These are phyloP conservation scores for Cadophora luteo-olivacea DNA, from an alignment of 2,329 filamentous ascomycete species.

Conservation along the genomic window DNA sequence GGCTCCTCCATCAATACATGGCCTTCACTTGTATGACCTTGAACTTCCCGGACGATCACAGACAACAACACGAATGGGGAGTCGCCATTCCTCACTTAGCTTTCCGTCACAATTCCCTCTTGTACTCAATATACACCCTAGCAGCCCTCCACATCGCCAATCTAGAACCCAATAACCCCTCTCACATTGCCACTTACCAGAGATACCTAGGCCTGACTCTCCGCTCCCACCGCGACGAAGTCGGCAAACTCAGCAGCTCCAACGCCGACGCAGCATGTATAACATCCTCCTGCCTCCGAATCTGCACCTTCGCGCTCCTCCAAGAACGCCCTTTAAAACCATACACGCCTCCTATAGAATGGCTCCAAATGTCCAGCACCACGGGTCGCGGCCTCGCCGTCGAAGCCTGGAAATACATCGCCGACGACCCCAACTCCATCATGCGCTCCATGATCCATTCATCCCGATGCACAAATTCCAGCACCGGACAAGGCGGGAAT, in stretches of 20 bases:
- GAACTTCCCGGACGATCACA: constrained; percentile 15
- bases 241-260: constrained; percentile 21
- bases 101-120: constrained; percentile 31
- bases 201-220: constrained; percentile 33
- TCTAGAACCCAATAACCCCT: constrained; percentile 22
- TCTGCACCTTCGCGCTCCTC: constrained; percentile 32
- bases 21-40: constrained; percentile 29
- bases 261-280: constrained; percentile 36
- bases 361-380: constrained; percentile 30
- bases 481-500: background rate
- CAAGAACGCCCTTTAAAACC: constrained; percentile 27
- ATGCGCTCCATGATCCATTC: constrained; percentile 26
- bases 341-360: constrained; percentile 33
- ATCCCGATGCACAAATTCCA: constrained; percentile 20
- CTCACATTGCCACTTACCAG: constrained; percentile 26
- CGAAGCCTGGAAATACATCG: constrained; percentile 30
- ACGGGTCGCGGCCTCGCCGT: constrained; percentile 25
- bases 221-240: constrained; percentile 31
- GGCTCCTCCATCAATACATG: constrained; percentile 36
- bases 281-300: constrained; percentile 29
- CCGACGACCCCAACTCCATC: constrained; percentile 25
- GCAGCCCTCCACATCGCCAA: constrained; percentile 34
- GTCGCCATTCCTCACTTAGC: constrained; percentile 29
- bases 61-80: constrained; percentile 20
- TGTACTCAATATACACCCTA: constrained; percentile 34